phyloP scores from a whole-genome alignment of 1,284 basidiomycete species.

The Ceratobasidium theobromae region DNA sequence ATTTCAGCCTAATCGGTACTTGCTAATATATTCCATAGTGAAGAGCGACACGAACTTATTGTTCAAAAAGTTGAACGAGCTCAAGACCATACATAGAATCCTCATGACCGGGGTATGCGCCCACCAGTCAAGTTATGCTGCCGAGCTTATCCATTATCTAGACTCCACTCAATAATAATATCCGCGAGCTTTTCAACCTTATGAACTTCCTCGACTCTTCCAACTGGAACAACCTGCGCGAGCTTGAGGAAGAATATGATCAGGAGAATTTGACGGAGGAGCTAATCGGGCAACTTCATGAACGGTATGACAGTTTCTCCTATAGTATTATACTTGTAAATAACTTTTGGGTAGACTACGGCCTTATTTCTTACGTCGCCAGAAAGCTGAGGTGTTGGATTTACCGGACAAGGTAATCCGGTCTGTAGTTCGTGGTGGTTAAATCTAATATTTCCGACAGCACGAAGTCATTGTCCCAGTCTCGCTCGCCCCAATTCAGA shows the following conservation, averaged over 20 bases:
- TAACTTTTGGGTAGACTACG: conserved; percentile 53
- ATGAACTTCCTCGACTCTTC: conserved; percentile 88
- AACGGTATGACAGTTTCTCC: conserved; percentile 36
- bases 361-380: conserved; percentile 90
- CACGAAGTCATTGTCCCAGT: conserved; percentile 80
- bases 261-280: conserved; percentile 72
- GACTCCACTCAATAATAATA: conserved; percentile 96
- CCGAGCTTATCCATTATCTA: conserved; percentile 41
- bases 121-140: conserved; percentile 2
- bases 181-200: conserved; percentile 90
- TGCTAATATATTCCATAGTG: conserved; percentile 51
- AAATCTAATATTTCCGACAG: conserved; percentile 53
- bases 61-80: conserved; percentile 78
- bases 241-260: conserved; percentile 63
- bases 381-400: conserved; percentile 85
- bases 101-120: conserved; percentile 82
- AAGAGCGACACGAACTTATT: conserved; percentile 80
- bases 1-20: not conserved
- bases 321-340: conserved; percentile 23
- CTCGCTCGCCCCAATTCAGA: conserved; percentile 85
- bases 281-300: conserved; percentile 75
- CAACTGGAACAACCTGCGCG: conserved; percentile 73
- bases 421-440: not conserved
- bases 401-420: conserved; percentile 81
- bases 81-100: conserved; percentile 79